Evolutionary conservation across 805 yeast species (phyloP).

Genomic region (Lipomyces orientalis): DNA sequence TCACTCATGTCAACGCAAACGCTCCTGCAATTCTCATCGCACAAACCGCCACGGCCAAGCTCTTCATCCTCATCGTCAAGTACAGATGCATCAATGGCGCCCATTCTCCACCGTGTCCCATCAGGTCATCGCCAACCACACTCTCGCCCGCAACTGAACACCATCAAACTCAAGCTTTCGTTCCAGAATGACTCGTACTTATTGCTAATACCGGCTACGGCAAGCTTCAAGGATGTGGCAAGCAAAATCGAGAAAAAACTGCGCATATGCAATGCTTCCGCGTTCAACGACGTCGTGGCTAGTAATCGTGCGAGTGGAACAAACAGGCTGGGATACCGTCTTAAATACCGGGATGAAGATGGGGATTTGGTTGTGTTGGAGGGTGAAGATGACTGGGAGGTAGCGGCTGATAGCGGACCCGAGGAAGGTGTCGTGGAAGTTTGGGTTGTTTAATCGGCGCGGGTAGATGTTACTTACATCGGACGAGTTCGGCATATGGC

Average conservation of each 20-base stretch:
- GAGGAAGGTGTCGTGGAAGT: slow-evolving; percentile 34
- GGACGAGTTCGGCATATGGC: neutral
- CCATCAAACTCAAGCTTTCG: slow-evolving; percentile 46
- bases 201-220: slow-evolving; percentile 62
- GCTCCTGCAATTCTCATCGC: neutral
- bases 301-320: slow-evolving; percentile 18
- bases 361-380: slow-evolving; percentile 73
- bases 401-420: slow-evolving; percentile 27
- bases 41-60: neutral
- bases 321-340: slow-evolving; percentile 44
- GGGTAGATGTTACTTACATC: neutral
- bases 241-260: slow-evolving; percentile 64
- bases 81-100: neutral
- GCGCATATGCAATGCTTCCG: slow-evolving; percentile 57
- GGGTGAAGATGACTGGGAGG: slow-evolving; percentile 34
- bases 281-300: slow-evolving; percentile 38
- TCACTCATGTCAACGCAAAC: slow-evolving; percentile 5
- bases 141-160: slow-evolving; percentile 30
- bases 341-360: slow-evolving; percentile 91
- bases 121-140: neutral
- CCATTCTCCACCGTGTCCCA: slow-evolving; percentile 27
- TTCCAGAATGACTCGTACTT: slow-evolving; percentile 57
- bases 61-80: slow-evolving; percentile 38
- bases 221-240: slow-evolving; percentile 58
- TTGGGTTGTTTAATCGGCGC: slow-evolving; percentile 19